Percentiles rank a stretch among this genome's conserved stretches.
Conservation (phyloP, 352 stramenopile species). For the Pythium scleroteichum region DNA sequence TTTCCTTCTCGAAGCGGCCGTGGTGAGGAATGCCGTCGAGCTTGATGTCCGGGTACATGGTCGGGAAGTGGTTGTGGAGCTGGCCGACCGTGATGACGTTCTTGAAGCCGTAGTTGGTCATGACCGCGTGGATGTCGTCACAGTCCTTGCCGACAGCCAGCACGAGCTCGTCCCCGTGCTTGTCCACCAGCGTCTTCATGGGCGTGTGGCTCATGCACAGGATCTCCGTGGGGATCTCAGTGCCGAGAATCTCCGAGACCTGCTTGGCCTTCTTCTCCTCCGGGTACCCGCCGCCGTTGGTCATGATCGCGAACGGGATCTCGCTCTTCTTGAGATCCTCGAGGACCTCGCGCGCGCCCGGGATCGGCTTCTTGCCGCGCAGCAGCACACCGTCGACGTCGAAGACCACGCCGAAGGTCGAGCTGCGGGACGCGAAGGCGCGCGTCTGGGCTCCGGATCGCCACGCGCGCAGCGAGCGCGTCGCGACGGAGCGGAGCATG, state of each 20-base stretch:
- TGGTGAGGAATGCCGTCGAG: constrained; percentile 40
- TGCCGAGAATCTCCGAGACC: constrained; percentile 67
- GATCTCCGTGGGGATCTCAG: constrained; percentile 45
- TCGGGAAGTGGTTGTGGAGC: constrained; percentile 74
- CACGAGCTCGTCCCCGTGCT: constrained; percentile 74
- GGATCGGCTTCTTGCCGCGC: constrained; percentile 71
- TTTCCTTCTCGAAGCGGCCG: constrained; percentile 52
- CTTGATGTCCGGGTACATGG: constrained; percentile 82
- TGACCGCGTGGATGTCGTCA: constrained; percentile 55
- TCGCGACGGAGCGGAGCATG: constrained; percentile 12
- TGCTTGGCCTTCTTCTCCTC: constrained; percentile 77
- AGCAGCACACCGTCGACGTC: constrained; percentile 83
- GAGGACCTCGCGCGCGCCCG: constrained; percentile 68
- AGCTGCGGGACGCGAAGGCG: constrained; percentile 18
- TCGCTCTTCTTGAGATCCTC: constrained; percentile 55
- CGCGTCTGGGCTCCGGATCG: constrained; percentile 4
- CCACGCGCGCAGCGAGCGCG: constrained; percentile 3
- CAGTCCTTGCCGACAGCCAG: constrained; percentile 82
- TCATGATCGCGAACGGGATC: constrained; percentile 85
- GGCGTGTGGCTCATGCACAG: constrained; percentile 85
- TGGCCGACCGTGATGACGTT: constrained; percentile 81
- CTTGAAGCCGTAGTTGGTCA: constrained; percentile 81
- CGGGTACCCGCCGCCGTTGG: constrained; percentile 79
- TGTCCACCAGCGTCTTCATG: constrained; percentile 65
- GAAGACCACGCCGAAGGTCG: constrained; percentile 81